A percentile compares a stretch with the other conserved stretches of the same genome.
phyloP scores from a whole-genome alignment of 2,329 filamentous ascomycete species.

The Talaromyces sp. region DNA sequence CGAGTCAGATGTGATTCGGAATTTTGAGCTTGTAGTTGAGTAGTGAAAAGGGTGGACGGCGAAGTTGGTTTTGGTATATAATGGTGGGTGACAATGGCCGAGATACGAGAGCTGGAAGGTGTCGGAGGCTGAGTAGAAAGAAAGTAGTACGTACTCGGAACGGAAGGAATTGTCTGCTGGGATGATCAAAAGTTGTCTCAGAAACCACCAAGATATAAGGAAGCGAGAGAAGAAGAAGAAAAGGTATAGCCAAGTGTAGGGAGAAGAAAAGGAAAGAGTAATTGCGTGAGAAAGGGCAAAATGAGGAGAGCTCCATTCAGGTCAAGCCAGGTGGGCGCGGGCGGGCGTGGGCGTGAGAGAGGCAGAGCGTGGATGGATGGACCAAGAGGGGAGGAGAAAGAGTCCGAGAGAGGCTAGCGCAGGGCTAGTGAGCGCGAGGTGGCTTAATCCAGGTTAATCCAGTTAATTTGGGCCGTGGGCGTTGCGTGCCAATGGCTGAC shows the following conservation, averaged over 20 bases:
- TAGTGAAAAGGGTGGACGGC: not conserved
- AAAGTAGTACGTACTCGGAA: not conserved
- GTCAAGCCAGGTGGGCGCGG: conserved; percentile 4
- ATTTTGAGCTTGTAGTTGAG: not conserved
- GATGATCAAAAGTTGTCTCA: not conserved
- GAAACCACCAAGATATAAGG: conserved; percentile 8
- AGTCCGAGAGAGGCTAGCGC: conserved; percentile 14
- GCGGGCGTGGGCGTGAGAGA: conserved; percentile 10
- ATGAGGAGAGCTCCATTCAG: conserved; percentile 18
- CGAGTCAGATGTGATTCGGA: not conserved
- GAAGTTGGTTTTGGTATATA: not conserved
- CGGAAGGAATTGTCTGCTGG: conserved; percentile 7
- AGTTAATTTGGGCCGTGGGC: conserved; percentile 3
- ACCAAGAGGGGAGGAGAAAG: not conserved
- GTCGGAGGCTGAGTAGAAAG: not conserved
- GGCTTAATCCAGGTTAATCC: not conserved
- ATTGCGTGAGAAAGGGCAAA: conserved; percentile 21
- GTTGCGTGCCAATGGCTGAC: conserved; percentile 7
- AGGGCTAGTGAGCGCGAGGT: no score
- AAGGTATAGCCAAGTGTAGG: conserved; percentile 20
- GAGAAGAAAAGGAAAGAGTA: conserved; percentile 23
- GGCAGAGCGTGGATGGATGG: conserved; percentile 9
- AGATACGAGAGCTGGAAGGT: not conserved
- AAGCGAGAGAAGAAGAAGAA: not conserved
- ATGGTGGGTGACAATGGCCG: conserved; percentile 7